Percentiles rank a stretch among this genome's conserved stretches.
These are phyloP conservation scores for Aureobasidium melanogenum DNA, from an alignment of 2,329 filamentous ascomycete species.

Conservation along the genomic window DNA sequence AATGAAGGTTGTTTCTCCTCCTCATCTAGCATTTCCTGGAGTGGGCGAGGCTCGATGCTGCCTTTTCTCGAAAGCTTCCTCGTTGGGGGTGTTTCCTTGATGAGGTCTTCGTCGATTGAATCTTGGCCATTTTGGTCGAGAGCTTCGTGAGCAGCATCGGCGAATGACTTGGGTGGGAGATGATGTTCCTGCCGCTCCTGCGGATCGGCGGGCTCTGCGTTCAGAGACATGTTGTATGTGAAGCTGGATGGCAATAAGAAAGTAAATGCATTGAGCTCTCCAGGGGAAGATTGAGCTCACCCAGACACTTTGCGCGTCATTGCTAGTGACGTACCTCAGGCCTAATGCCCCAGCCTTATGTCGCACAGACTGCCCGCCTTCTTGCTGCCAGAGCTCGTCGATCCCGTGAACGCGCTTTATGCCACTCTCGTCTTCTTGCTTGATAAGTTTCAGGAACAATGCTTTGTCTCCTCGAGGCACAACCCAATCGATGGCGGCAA, in stretches of 20 bases:
- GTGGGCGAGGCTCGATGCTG: conserved; percentile 23
- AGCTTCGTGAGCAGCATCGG: conserved; percentile 29
- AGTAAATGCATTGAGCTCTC: neutral
- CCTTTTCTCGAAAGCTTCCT: conserved; percentile 17
- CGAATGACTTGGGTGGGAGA: conserved; percentile 36
- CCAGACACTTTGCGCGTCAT: neutral
- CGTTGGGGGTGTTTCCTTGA: conserved; percentile 28
- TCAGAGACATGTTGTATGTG: conserved; percentile 1
- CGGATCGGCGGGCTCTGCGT: conserved; percentile 30
- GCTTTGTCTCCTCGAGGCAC: neutral
- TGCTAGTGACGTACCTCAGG: neutral
- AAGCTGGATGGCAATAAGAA: neutral
- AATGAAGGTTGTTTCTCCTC: conserved; percentile 15
- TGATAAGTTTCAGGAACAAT: neutral
- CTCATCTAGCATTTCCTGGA: conserved; percentile 28
- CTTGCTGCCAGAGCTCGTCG: neutral
- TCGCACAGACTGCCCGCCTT: neutral
- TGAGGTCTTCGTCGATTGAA: conserved; percentile 19
- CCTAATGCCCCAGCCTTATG: neutral
- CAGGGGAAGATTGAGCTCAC: conserved; percentile 4
- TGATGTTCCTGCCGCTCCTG: conserved; percentile 30
- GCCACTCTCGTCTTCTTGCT: neutral
- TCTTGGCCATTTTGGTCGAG: conserved; percentile 19
- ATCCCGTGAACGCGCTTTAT: neutral
- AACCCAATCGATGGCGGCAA: too few relatives aligned